phyloP scores from a whole-genome alignment of 2,329 filamentous ascomycete species.

The Colletotrichum horii region DNA sequence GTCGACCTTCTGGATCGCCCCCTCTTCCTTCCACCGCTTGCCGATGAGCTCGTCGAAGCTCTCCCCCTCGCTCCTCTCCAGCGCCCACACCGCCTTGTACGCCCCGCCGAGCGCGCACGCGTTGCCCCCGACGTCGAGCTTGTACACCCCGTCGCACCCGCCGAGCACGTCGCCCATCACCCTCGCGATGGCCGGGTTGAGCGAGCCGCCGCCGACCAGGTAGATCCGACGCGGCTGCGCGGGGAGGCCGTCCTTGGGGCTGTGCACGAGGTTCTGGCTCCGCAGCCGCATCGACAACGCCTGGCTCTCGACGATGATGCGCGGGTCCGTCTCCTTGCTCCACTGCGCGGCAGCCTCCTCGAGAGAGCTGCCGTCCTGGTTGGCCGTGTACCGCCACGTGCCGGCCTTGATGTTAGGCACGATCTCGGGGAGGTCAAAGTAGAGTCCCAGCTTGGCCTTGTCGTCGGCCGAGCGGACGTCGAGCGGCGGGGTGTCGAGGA shows the following conservation, averaged over 20 bases:
- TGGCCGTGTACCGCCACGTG: constrained; percentile 80
- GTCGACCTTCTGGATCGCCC: constrained; percentile 81
- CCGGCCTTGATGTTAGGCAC: constrained; percentile 89
- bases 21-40: constrained; percentile 82
- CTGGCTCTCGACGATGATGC: constrained; percentile 93
- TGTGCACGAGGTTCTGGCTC: constrained; percentile 75
- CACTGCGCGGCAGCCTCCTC: constrained; percentile 45
- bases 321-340: constrained; percentile 73
- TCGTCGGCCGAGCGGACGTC: constrained; percentile 61
- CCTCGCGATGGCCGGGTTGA: constrained; percentile 87
- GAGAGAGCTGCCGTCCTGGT: constrained; percentile 54
- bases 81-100: constrained; percentile 95
- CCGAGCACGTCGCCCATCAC: constrained; percentile 89
- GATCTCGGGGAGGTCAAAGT: constrained; percentile 94
- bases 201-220: constrained; percentile 89
- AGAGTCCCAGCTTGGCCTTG: constrained; percentile 86
- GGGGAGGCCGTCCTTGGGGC: constrained; percentile 62
- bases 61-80: constrained; percentile 71
- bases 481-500: constrained; percentile 72
- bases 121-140: constrained; percentile 92
- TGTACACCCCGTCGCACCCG: constrained; percentile 87
- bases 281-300: constrained; percentile 89
- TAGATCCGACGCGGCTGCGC: constrained; percentile 89
- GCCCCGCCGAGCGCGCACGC: constrained; percentile 93
- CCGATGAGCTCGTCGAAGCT: constrained; percentile 90